These are phyloP conservation scores for Taiozyma sp. DNA, from an alignment of 1,139 yeast species.

Conservation along the genomic window DNA sequence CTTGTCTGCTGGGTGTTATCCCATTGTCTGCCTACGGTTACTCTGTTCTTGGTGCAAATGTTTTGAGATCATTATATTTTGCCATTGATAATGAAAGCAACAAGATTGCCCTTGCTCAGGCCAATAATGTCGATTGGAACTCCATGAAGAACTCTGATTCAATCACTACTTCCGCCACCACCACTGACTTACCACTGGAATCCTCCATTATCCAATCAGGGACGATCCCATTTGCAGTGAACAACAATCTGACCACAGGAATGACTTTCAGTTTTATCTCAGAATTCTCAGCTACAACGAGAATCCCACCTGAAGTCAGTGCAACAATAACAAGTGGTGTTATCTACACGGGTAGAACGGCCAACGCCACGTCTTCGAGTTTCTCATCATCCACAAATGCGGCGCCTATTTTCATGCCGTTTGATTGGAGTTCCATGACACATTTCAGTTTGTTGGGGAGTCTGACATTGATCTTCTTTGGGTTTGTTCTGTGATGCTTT, in stretches of 20 bases:
- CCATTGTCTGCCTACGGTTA: slow-evolving; percentile 50
- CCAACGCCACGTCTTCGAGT: neutral
- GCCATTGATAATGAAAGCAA: slow-evolving; percentile 64
- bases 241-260: slow-evolving; percentile 28
- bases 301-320: slow-evolving; percentile 15
- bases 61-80: slow-evolving; percentile 49
- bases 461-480: neutral
- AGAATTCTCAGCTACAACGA: neutral
- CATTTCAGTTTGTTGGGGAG: neutral
- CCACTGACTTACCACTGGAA: slow-evolving; percentile 11
- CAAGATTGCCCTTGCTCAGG: slow-evolving; percentile 52
- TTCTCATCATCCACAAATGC: neutral
- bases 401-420: neutral
- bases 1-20: slow-evolving; percentile 54
- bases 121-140: slow-evolving; percentile 21
- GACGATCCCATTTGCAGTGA: slow-evolving; percentile 43
- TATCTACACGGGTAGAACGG: slow-evolving; percentile 10
- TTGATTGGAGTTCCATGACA: neutral
- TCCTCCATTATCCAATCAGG: slow-evolving; percentile 35
- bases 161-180: neutral
- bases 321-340: slow-evolving; percentile 11
- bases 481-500: neutral
- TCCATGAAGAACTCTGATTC: neutral
- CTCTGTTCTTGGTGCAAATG: slow-evolving; percentile 56
- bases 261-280: slow-evolving; percentile 14